A percentile compares a stretch with the other conserved stretches of the same genome.
Evolutionary conservation across 2,329 filamentous ascomycete species (phyloP).

Genomic region (Metarhizium robertsii): DNA sequence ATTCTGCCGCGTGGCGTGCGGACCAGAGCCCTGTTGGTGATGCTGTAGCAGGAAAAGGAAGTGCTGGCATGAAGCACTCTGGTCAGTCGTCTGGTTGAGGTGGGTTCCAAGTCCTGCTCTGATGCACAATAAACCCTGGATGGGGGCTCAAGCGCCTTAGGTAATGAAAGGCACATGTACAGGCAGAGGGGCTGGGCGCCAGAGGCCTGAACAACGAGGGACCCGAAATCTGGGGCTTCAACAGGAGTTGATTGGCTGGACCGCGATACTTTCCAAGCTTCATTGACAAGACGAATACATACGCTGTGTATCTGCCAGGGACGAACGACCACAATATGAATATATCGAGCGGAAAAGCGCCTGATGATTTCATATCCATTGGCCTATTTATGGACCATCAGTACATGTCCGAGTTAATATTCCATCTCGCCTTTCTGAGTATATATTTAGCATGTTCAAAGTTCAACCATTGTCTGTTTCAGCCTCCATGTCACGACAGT

Average conservation of each 20-base stretch:
- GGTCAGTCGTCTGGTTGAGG: neutral
- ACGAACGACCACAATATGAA: neutral
- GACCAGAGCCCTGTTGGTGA: conserved; percentile 15
- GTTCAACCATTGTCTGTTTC: too few species aligned
- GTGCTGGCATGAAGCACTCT: neutral
- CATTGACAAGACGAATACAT: neutral
- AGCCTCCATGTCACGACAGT: too few species aligned
- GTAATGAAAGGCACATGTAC: neutral
- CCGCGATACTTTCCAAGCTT: too few species aligned
- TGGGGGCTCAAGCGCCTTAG: neutral
- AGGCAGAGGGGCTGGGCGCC: neutral
- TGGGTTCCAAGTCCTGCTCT: neutral
- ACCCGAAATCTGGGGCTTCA: too few species aligned
- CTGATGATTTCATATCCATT: too few species aligned
- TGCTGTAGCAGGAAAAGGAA: conserved; percentile 1
- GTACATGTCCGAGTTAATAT: too few species aligned
- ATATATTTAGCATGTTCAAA: too few species aligned
- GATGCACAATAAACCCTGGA: neutral
- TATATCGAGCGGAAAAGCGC: too few species aligned
- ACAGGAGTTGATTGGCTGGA: too few species aligned
- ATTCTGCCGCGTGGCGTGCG: conserved; percentile 19
- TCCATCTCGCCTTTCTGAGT: too few species aligned
- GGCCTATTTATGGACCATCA: too few species aligned
- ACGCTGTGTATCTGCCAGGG: neutral
- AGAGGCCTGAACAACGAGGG: neutral